Evolutionary conservation across 129 eudicot species (phyloP).

Genomic region (Escallonia herrerae): DNA sequence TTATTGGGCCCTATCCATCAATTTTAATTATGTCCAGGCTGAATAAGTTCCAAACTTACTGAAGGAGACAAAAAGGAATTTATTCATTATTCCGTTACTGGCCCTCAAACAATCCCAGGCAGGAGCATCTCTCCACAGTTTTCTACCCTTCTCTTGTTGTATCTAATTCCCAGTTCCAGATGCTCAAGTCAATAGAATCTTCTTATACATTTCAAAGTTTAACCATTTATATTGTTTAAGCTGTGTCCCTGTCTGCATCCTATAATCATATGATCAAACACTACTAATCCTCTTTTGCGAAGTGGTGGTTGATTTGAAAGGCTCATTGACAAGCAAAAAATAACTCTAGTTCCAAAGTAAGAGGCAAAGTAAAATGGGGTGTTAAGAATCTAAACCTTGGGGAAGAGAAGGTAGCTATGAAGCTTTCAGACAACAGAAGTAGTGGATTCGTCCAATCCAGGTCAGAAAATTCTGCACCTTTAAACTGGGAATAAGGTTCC

Average conservation of each 20-base stretch:
- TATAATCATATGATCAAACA: slow-evolving; percentile 11
- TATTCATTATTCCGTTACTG: slow-evolving; percentile 67
- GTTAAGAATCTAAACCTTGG: slow-evolving; percentile 15
- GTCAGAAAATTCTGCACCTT: slow-evolving; percentile 32
- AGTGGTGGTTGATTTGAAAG: neutral
- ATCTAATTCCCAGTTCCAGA: slow-evolving; percentile 46
- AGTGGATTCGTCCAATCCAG: slow-evolving; percentile 50
- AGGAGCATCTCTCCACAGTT: slow-evolving; percentile 50
- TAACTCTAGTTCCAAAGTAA: neutral
- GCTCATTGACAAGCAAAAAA: neutral
- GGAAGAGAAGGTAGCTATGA: slow-evolving; percentile 27
- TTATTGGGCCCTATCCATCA: slow-evolving; percentile 31
- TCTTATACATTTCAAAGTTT: slow-evolving; percentile 18
- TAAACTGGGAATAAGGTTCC: slow-evolving; percentile 61
- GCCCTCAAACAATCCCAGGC: slow-evolving; percentile 59
- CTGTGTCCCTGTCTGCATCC: slow-evolving; percentile 11
- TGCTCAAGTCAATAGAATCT: slow-evolving; percentile 74
- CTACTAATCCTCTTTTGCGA: slow-evolving; percentile 7
- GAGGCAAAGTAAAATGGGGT: slow-evolving; percentile 1
- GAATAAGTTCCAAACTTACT: slow-evolving; percentile 71
- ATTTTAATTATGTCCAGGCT: slow-evolving; percentile 30
- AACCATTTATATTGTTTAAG: slow-evolving; percentile 12
- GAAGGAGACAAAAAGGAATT: slow-evolving; percentile 63
- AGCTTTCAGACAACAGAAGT: slow-evolving; percentile 25
- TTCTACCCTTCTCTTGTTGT: slow-evolving; percentile 27